phyloP scores from a whole-genome alignment of 208 protist species.

The Wallacemonas rigidus region DNA sequence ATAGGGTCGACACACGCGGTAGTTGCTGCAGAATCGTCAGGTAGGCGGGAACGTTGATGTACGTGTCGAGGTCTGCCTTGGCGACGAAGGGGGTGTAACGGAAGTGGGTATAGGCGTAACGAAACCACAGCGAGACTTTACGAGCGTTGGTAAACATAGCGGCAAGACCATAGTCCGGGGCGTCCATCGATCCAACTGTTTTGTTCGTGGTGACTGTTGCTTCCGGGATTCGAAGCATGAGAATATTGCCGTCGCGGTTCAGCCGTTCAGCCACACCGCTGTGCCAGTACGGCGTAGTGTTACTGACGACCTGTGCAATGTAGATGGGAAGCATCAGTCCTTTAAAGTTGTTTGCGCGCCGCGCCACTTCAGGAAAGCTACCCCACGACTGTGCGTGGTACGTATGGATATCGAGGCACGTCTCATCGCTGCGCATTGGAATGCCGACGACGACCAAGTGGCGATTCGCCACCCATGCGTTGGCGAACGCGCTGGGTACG shows the following conservation, averaged over 20 bases:
- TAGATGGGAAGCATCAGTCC: not conserved
- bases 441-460: not conserved
- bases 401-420: not conserved
- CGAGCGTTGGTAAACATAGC: not conserved
- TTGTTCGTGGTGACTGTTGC: not conserved
- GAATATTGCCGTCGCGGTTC: not conserved
- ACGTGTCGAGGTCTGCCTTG: not conserved
- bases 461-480: not conserved
- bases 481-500: not conserved
- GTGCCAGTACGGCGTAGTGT: not conserved
- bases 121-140: not conserved
- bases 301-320: not conserved
- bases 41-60: conserved; percentile 11
- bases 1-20: conserved; percentile 2
- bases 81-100: not conserved
- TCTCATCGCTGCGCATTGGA: not conserved
- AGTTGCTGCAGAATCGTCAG: conserved; percentile 5
- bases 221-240: not conserved
- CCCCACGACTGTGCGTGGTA: not conserved
- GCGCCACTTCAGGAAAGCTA: not conserved
- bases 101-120: conserved; percentile 1
- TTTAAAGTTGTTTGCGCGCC: not conserved
- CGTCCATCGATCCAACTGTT: not conserved
- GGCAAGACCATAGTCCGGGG: not conserved
- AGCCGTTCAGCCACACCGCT: not conserved